These are phyloP conservation scores for Apiospora saccharicola DNA, from an alignment of 2,329 filamentous ascomycete species.

Conservation along the genomic window DNA sequence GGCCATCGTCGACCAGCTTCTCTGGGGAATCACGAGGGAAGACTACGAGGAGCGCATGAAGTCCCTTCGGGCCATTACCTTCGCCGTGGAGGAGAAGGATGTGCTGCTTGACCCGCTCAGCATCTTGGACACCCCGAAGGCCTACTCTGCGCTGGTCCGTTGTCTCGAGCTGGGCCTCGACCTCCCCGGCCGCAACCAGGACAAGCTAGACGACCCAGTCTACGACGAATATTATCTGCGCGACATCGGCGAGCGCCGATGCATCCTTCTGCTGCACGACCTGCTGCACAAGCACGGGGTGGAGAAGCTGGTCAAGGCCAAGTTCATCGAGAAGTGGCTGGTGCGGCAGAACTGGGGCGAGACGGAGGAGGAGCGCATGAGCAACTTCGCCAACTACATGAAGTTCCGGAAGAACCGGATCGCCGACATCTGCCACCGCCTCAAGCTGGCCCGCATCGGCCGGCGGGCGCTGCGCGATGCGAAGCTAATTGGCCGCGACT, in stretches of 20 bases:
- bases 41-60: conserved; percentile 66
- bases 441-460: conserved; percentile 59
- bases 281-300: conserved; percentile 67
- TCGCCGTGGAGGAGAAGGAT: conserved; percentile 58
- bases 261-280: conserved; percentile 63
- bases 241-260: conserved; percentile 67
- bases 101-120: conserved; percentile 49
- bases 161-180: conserved; percentile 64
- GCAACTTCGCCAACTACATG: conserved; percentile 62
- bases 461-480: conserved; percentile 58
- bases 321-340: conserved; percentile 78
- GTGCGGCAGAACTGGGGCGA: conserved; percentile 74
- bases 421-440: conserved; percentile 58
- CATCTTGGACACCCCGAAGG: conserved; percentile 57
- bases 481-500: conserved; percentile 51
- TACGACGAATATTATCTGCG: conserved; percentile 71
- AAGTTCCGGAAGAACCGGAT: conserved; percentile 59
- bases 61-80: conserved; percentile 62
- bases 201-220: conserved; percentile 59
- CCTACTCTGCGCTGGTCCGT: conserved; percentile 65
- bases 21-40: conserved; percentile 65
- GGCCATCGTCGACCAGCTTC: conserved; percentile 56
- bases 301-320: conserved; percentile 65
- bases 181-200: conserved; percentile 52
- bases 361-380: conserved; percentile 57